Conservation (phyloP, 2,329 filamentous ascomycete species). For the Monilinia fructigena region DNA sequence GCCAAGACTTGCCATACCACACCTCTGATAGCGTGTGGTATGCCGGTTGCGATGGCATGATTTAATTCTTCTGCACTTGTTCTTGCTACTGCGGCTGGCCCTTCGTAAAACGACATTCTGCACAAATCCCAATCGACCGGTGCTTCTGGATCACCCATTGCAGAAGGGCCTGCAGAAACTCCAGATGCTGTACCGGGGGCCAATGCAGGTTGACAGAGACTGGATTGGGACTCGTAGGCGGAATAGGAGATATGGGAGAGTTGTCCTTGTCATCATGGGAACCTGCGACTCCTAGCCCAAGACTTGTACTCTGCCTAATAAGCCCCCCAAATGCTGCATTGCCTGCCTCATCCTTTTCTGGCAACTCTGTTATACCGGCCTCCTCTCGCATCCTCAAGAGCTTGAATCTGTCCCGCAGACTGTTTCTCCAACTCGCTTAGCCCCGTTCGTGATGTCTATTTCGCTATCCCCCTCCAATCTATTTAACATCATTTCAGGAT, state of each 20-base stretch:
- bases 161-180: constrained; percentile 71
- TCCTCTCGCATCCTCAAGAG: constrained; percentile 73
- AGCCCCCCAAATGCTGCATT: constrained; percentile 46
- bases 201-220: constrained; percentile 65
- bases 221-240: constrained; percentile 50
- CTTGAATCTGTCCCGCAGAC: constrained; percentile 77
- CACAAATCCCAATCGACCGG: constrained; percentile 98
- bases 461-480: constrained; percentile 78
- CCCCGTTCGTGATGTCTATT: constrained; percentile 50
- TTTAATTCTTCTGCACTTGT: constrained; percentile 89
- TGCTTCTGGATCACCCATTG: constrained; percentile 58
- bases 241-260: constrained; percentile 44
- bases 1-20: constrained; percentile 98
- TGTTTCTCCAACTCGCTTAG: constrained; percentile 55
- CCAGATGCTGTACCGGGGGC: constrained; percentile 85
- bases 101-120: constrained; percentile 91
- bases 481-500: constrained; percentile 75
- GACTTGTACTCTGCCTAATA: constrained; percentile 44
- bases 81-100: constrained; percentile 80
- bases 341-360: constrained; percentile 41
- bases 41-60: constrained; percentile 85
- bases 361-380: constrained; percentile 54
- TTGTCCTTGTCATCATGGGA: constrained; percentile 40
- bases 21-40: constrained; percentile 92
- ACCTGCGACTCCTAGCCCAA: constrained; percentile 44